phyloP scores from a whole-genome alignment of 192 early-diverging fungal genomes.

The Coemansia sp. region DNA sequence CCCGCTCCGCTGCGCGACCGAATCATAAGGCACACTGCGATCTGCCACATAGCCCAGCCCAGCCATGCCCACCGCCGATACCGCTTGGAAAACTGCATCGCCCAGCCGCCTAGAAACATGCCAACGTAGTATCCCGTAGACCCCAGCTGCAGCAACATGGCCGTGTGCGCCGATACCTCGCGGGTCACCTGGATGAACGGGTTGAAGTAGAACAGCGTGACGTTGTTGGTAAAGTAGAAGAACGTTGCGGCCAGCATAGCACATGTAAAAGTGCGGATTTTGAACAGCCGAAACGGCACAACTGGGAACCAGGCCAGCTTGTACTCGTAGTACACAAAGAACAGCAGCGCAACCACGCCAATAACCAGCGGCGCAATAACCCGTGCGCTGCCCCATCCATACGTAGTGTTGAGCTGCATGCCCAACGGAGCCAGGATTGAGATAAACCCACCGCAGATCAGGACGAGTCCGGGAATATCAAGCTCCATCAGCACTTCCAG shows the following conservation, averaged over 20 bases:
- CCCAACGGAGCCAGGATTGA: slow-evolving; percentile 48
- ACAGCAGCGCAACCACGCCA: slow-evolving; percentile 19
- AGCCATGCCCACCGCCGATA: slow-evolving; percentile 47
- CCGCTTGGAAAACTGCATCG: slow-evolving; percentile 40
- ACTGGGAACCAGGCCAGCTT: slow-evolving; percentile 67
- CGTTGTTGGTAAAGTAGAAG: slow-evolving; percentile 45
- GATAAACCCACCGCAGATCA: slow-evolving; percentile 39
- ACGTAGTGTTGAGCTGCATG: slow-evolving; percentile 45
- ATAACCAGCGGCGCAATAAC: slow-evolving; percentile 53
- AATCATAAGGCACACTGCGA: slow-evolving; percentile 46
- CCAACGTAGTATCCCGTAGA: slow-evolving; percentile 38
- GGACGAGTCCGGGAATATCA: slow-evolving; percentile 30
- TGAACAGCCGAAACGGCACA: slow-evolving; percentile 36
- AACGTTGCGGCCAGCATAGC: slow-evolving; percentile 35
- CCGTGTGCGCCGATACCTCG: slow-evolving; percentile 29
- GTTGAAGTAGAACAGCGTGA: slow-evolving; percentile 45
- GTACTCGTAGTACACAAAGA: slow-evolving; percentile 57
- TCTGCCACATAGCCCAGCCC: slow-evolving; percentile 41
- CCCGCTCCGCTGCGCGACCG: slow-evolving; percentile 25
- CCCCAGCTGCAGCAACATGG: slow-evolving; percentile 47
- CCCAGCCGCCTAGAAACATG: slow-evolving; percentile 45
- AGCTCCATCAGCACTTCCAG: slow-evolving; percentile 23
- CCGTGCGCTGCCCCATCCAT: slow-evolving; percentile 55
- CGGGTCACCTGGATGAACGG: slow-evolving; percentile 45
- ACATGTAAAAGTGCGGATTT: slow-evolving; percentile 39